Conservation (phyloP, 2,329 filamentous ascomycete species). For the Aureobasidium lini region DNA sequence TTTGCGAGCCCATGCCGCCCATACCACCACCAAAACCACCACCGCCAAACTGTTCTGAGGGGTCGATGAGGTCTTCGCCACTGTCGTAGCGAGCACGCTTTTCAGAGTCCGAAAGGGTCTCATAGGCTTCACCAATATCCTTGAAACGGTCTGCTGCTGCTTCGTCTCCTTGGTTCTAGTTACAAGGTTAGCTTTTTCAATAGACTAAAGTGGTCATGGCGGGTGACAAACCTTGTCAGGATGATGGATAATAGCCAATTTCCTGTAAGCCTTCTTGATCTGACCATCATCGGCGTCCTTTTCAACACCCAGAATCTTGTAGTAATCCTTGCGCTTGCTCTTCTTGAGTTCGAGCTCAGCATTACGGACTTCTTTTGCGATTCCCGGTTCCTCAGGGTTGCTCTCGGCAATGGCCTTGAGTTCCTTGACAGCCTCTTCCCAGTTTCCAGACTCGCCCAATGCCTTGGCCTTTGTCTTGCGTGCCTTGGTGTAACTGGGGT, state of each 20-base stretch:
- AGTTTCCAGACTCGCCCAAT: constrained; percentile 73
- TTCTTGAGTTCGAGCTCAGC: constrained; percentile 97
- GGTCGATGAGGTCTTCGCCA: constrained; percentile 78
- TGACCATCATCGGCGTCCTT: constrained; percentile 78
- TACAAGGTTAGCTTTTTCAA: not conserved
- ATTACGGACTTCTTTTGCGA: constrained; percentile 76
- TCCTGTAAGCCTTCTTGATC: constrained; percentile 96
- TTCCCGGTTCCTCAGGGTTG: constrained; percentile 71
- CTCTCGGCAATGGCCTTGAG: constrained; percentile 79
- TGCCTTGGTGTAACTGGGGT: constrained; percentile 80
- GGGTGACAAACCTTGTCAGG: constrained; percentile 63
- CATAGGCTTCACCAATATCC: constrained; percentile 94
- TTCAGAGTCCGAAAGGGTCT: constrained; percentile 89
- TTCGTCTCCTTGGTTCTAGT: constrained; percentile 71
- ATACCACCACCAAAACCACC: constrained; percentile 42
- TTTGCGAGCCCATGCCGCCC: constrained; percentile 43
- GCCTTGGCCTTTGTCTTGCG: constrained; percentile 92
- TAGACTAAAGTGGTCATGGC: too few relatives aligned
- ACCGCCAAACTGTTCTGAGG: constrained; percentile 73
- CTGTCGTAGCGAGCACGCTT: constrained; percentile 88
- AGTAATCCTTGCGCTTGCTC: constrained; percentile 94
- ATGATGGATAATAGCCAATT: constrained; percentile 87
- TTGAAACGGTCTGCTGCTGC: constrained; percentile 89
- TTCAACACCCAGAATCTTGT: constrained; percentile 85
- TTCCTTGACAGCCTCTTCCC: constrained; percentile 86